Percentiles rank a stretch among this genome's conserved stretches.
Evolutionary conservation across 2,329 filamentous ascomycete genomes (phyloP).

Genomic region (Epichloe scottii): DNA sequence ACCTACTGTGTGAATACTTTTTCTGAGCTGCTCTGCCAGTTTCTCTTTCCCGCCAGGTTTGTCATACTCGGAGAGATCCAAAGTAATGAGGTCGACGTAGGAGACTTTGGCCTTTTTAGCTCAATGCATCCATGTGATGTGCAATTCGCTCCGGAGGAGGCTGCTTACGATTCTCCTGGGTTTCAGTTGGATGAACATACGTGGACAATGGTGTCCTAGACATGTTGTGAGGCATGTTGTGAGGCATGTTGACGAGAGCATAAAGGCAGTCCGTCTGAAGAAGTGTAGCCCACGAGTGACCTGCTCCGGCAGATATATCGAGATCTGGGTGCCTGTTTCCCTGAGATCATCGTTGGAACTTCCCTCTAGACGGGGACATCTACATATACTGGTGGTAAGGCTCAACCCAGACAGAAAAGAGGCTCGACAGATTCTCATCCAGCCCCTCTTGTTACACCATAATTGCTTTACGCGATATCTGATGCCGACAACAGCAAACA

Average conservation of each 20-base stretch:
- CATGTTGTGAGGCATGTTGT: background rate
- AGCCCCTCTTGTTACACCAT: background rate
- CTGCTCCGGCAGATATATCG: background rate
- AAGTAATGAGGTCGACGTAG: slow-evolving; percentile 45
- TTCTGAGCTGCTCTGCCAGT: slow-evolving; percentile 40
- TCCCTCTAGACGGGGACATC: background rate
- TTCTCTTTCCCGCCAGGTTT: slow-evolving; percentile 40
- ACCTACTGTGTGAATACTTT: slow-evolving; percentile 35
- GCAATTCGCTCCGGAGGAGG: background rate
- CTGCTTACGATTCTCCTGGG: background rate
- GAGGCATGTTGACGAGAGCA: background rate
- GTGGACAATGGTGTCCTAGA: background rate
- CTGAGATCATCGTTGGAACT: background rate
- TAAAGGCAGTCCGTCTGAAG: background rate
- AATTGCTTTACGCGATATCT: background rate
- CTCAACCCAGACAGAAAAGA: background rate
- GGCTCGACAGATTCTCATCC: background rate
- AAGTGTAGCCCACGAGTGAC: background rate
- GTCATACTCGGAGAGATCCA: slow-evolving; percentile 42
- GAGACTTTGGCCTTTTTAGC: slow-evolving; percentile 14
- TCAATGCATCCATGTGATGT: too few species aligned
- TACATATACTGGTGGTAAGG: background rate
- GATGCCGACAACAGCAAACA: background rate
- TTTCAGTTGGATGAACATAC: slow-evolving; percentile 1
- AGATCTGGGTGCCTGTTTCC: too few species aligned